phyloP scores from a whole-genome alignment of 805 yeast species.

The Saccharomyces eubayanus region DNA sequence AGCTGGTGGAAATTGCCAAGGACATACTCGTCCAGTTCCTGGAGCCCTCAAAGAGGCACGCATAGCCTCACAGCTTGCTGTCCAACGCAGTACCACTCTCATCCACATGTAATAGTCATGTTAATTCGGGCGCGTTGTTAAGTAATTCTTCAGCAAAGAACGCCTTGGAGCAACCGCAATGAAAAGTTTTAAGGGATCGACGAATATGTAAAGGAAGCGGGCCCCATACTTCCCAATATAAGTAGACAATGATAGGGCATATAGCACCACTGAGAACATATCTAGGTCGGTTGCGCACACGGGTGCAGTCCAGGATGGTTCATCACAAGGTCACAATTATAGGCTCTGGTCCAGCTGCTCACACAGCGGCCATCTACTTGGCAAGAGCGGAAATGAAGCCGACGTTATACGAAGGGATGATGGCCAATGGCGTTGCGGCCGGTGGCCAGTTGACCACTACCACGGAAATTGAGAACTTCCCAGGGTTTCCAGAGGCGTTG shows the following conservation, averaged over 20 bases:
- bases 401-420: constrained; percentile 86
- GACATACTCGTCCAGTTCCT: constrained; percentile 37
- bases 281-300: not conserved
- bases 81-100: not conserved
- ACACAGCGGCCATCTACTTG: constrained; percentile 95
- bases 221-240: not conserved
- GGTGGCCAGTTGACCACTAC: constrained; percentile 99
- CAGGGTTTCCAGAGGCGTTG: constrained; percentile 94
- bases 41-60: not conserved
- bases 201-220: not conserved
- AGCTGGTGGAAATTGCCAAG: constrained; percentile 35
- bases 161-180: not conserved
- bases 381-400: constrained; percentile 96
- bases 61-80: not conserved
- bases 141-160: not conserved
- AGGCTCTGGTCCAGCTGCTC: constrained; percentile 99
- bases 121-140: not conserved
- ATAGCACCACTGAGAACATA: not conserved
- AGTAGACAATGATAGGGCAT: not conserved
- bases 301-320: constrained; percentile 44
- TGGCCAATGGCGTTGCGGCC: constrained; percentile 95
- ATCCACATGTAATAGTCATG: not conserved
- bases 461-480: constrained; percentile 97
- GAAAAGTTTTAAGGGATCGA: not conserved
- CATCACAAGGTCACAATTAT: constrained; percentile 80